Percentiles rank a stretch among this genome's conserved stretches.
phyloP scores from a whole-genome alignment of 2,329 filamentous ascomycete genomes.

The Fusarium graminum region DNA sequence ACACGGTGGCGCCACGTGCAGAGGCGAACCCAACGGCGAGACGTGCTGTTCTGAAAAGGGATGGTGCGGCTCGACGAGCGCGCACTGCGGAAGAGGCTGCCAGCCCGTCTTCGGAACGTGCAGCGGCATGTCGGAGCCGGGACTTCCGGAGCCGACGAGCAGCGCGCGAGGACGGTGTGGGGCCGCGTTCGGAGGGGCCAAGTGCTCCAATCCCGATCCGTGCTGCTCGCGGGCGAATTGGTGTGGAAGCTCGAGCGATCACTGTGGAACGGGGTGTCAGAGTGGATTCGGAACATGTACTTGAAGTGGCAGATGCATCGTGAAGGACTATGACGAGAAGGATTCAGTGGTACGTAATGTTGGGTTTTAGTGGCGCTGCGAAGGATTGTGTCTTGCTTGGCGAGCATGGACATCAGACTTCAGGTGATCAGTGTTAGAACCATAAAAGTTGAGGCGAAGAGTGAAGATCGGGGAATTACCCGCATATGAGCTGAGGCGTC shows the following conservation, averaged over 20 bases:
- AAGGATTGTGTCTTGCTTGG: neutral
- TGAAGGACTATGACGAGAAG: neutral
- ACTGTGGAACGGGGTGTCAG: conserved; percentile 58
- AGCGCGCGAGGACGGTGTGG: conserved; percentile 50
- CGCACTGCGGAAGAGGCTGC: conserved; percentile 58
- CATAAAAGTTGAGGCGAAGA: neutral
- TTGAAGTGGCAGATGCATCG: neutral
- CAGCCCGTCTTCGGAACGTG: conserved; percentile 53
- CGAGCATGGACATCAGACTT: neutral
- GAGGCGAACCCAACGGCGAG: conserved; percentile 28
- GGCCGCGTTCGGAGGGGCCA: conserved; percentile 38
- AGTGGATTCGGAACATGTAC: conserved; percentile 49
- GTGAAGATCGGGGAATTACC: neutral
- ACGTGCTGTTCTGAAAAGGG: conserved; percentile 45
- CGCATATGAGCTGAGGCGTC: neutral
- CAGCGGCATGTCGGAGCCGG: conserved; percentile 33
- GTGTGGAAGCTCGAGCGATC: conserved; percentile 57
- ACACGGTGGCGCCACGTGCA: conserved; percentile 41
- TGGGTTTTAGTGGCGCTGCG: neutral
- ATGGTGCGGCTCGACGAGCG: conserved; percentile 56
- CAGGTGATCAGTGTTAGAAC: too few relatives aligned
- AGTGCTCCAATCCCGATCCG: conserved; percentile 46
- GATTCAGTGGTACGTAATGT: conserved; percentile 15
- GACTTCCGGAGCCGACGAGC: conserved; percentile 18
- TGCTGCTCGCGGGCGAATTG: conserved; percentile 52